These are phyloP conservation scores for Hansenula anomala DNA, from an alignment of 1,139 yeast genomes.

Conservation along the genomic window DNA sequence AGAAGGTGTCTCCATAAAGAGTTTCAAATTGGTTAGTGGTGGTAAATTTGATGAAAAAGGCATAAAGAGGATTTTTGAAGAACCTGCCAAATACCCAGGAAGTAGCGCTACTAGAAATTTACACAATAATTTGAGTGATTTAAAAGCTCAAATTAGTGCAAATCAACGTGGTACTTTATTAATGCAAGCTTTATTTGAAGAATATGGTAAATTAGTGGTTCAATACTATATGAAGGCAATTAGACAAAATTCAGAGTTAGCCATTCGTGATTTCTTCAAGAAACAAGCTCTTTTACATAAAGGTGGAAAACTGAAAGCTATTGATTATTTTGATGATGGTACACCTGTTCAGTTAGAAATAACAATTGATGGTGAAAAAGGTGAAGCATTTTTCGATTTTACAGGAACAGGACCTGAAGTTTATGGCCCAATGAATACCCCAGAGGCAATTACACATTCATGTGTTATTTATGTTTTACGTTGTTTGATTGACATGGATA, in stretches of 20 bases:
- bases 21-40: constrained; percentile 34
- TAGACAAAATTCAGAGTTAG: constrained; percentile 37
- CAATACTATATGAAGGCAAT: constrained; percentile 41
- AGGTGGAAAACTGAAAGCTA: constrained; percentile 25
- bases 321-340: constrained; percentile 46
- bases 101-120: constrained; percentile 43
- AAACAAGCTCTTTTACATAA: constrained; percentile 27
- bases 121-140: constrained; percentile 42
- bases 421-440: constrained; percentile 61
- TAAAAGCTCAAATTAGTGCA: constrained; percentile 46
- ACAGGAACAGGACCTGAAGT: constrained; percentile 53
- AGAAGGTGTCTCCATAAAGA: constrained; percentile 44
- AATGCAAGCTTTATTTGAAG: constrained; percentile 31
- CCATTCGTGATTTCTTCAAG: constrained; percentile 26
- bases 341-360: constrained; percentile 34
- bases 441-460: constrained; percentile 69
- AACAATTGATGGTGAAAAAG: constrained; percentile 25
- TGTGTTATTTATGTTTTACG: constrained; percentile 77
- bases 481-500: constrained; percentile 68
- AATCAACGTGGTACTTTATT: constrained; percentile 41
- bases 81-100: constrained; percentile 38
- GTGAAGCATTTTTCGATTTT: constrained; percentile 39
- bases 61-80: constrained; percentile 30
- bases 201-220: constrained; percentile 32
- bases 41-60: constrained; percentile 39